Evolutionary conservation across 257 asterid genomes (phyloP), one percentile per base, ranked within the genome.

Genomic region (Verbena officinalis): DNA sequence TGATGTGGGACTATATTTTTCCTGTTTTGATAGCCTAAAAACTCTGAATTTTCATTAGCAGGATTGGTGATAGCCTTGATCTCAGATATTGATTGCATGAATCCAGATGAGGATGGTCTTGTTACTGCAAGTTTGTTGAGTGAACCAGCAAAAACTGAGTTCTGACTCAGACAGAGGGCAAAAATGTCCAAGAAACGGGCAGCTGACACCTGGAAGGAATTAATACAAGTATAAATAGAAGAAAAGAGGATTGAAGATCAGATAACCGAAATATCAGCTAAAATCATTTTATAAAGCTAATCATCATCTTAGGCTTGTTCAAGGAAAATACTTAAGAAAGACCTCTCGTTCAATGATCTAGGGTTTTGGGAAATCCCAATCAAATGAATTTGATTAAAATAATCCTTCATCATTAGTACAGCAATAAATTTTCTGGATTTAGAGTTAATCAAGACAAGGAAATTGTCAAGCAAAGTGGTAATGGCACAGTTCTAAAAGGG

Each of bases 111-210:
- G 40, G 86, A 82, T 58, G 81, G 70, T 80, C 75, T 84, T 73
- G 77, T 61, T 62, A 75, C 63, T 31, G 79, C 81, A 79, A 83
- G 83, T 78, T 85, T 84, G 76, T 86, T 86, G 55, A 94, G 95
- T 15, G 96, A 84, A 72, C 99, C 96, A 40, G 95, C 78, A 85
- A 78, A 88, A 27, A 77, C 75, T 34, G 97, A 88, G 78, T 84
- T 90, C 78, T 88, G 99, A 78, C 93, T 85, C 75, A 94, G 75
- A 76, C 99, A 94, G 57, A 91, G 80, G 63, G 96, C 74, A 67
- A 94, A 87, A 49, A 80, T 83, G 73, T 90, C 99, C 96, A 94
- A 78, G 84, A 94, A 86, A 51, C 79, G 83, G 73, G 95, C 89
- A 76, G 87, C 82, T 17, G 81, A 68, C 62, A 87, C 96, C 99